Evolutionary conservation across 441 rosid genomes (phyloP).

Genomic region (Adansonia madagascariensis): DNA sequence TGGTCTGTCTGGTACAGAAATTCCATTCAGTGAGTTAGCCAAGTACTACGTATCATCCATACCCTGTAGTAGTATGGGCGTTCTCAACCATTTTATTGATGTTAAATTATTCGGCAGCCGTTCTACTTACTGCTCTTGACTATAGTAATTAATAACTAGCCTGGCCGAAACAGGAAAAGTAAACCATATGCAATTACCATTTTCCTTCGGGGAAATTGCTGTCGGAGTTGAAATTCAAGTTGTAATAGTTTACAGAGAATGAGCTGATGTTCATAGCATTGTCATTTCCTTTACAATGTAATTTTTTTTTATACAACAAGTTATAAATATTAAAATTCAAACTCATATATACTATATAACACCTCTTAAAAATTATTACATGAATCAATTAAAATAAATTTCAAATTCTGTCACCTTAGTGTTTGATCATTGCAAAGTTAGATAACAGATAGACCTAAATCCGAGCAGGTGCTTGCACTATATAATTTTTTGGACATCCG

Average conservation of each 20-base stretch:
- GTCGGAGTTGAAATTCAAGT: not conserved
- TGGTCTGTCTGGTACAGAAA: not conserved
- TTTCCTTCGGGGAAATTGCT: not conserved
- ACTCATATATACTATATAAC: too few relatives aligned
- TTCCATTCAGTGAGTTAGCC: not conserved
- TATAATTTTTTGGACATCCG: not conserved
- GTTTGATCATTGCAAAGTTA: too few relatives aligned
- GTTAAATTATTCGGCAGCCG: constrained; percentile 7
- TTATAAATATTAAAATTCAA: too few relatives aligned
- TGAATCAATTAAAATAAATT: too few relatives aligned
- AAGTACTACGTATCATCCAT: not conserved
- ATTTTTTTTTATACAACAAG: too few relatives aligned
- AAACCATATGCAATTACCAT: not conserved
- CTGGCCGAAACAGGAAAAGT: not conserved
- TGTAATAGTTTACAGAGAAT: not conserved
- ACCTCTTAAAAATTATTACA: too few relatives aligned
- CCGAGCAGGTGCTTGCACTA: not conserved
- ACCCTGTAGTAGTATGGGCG: not conserved
- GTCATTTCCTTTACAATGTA: too few relatives aligned
- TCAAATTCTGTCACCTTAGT: too few relatives aligned
- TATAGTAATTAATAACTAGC: not conserved
- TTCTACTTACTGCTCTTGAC: not conserved
- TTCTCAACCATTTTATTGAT: not conserved
- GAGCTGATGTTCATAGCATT: not conserved
- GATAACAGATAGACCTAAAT: not conserved